Base-by-base conservation (phyloP, 1,284 basidiomycete species). In the Ganoderma lingzhi region DNA sequence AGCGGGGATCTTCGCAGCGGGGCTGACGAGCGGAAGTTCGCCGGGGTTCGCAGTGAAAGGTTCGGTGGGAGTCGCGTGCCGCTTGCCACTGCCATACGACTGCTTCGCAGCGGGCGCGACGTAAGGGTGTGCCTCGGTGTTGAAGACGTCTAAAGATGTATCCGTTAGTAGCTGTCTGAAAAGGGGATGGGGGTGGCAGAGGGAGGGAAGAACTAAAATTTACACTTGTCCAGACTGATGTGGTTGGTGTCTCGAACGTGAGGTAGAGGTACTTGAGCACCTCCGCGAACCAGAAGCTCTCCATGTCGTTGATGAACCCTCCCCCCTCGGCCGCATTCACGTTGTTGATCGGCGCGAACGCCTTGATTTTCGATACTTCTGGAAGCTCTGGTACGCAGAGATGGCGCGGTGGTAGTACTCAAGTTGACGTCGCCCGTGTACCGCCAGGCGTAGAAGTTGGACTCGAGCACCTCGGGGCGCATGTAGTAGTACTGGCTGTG, bases 281-380 rank as follows among this genome's bases (percentile, higher is more conserved):
- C 79, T 93, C 92, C 0, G 88, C 90, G 72, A 90, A 93, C 90
- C 92, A 93, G 83, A 93, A 94, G 74, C 90, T 92, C 80, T 89
- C 86, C 75, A 86, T 91, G 70, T 88, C 85, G 72, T 93, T 86
- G 60, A 89, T 84, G 72, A 82, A 81, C 30, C 75, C 76, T 28
- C 48, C 48, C 23, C 82, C 82, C 53, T 78, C 76, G 19, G 74
- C 75, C 64, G 87, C 79, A 71, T 83, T 82, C 48, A 92, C 82
- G 19, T 89, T 84, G 63, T 84, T 79, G 75, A 88, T 81, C 8
- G 72, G 82, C 0, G 80, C 76, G 66, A 79, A 91, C 19, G 82
- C 48, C 10, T 28, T 86, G 35, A 80, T 82, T 32, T 70, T 71
- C 14, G 81, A 75, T 83, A 89, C 66, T 81, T 82, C 62, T 79